phyloP scores from a whole-genome alignment of 371 early-diverging fungal genomes.

The Dinochytrium kinnereticum region DNA sequence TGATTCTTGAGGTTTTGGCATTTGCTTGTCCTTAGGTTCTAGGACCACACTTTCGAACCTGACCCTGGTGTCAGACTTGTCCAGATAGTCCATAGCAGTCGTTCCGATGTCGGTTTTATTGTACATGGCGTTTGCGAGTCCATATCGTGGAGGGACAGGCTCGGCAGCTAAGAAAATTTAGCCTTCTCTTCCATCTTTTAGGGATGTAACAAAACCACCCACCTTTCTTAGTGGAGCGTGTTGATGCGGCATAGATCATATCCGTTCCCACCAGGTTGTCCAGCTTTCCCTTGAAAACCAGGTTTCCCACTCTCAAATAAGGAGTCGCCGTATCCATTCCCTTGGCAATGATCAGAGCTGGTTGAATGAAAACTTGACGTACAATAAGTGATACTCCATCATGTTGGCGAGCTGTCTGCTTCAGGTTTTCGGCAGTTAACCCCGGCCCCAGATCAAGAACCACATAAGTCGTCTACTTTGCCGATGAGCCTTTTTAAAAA shows the following conservation, averaged over 20 bases:
- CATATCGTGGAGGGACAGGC: no score
- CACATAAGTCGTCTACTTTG: slow-evolving; percentile 18
- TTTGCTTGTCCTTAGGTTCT: background rate
- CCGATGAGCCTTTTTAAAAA: no score
- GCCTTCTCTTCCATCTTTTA: background rate
- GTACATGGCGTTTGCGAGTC: no score
- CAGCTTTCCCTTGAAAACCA: slow-evolving; percentile 41
- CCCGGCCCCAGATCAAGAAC: slow-evolving; percentile 39
- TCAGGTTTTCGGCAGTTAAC: slow-evolving; percentile 22
- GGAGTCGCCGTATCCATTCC: slow-evolving; percentile 48
- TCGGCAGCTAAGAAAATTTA: background rate
- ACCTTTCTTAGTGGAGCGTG: slow-evolving; percentile 4
- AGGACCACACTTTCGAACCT: background rate
- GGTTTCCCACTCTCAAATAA: slow-evolving; percentile 45
- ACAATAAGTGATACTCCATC: slow-evolving; percentile 44
- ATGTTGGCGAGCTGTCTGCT: slow-evolving; percentile 21
- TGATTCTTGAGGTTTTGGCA: background rate
- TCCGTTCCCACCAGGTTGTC: slow-evolving; percentile 47
- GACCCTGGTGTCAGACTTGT: background rate
- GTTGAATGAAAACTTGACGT: no score
- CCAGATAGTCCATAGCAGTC: slow-evolving; percentile 1
- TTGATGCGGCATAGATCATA: slow-evolving; percentile 41
- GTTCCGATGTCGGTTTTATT: no score
- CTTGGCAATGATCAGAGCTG: no score
- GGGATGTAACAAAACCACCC: background rate